These are phyloP conservation scores for Andrographis paniculata DNA, from an alignment of 305 asterid species.

Conservation along the genomic window DNA sequence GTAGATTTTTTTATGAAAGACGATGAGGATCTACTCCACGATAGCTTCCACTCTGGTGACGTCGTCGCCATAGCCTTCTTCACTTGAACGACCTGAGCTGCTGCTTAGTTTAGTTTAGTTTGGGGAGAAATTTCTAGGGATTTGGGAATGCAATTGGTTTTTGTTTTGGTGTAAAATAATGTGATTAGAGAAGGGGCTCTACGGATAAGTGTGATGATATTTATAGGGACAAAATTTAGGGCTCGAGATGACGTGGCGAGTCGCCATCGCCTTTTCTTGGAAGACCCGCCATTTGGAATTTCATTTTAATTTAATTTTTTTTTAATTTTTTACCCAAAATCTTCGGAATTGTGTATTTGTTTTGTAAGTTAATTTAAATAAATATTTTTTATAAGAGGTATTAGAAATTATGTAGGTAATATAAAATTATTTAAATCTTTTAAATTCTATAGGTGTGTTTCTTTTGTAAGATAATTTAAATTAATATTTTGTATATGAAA, in stretches of 20 bases:
- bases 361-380: too few species aligned
- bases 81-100: not conserved
- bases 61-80: constrained; percentile 18
- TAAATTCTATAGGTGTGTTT: too few species aligned
- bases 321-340: too few species aligned
- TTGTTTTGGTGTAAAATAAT: not conserved
- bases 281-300: constrained; percentile 39
- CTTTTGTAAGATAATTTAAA: too few species aligned
- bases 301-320: too few species aligned
- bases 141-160: not conserved
- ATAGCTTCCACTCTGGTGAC: constrained; percentile 43
- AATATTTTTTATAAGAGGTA: too few species aligned
- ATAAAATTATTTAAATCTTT: too few species aligned
- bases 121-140: not conserved
- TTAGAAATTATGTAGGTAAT: too few species aligned
- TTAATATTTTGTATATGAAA: too few species aligned
- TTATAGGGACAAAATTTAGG: constrained; percentile 23
- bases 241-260: constrained; percentile 30
- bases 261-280: constrained; percentile 43
- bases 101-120: too few species aligned
- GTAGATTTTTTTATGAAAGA: constrained; percentile 30
- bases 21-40: constrained; percentile 32
- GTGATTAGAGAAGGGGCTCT: constrained; percentile 12
- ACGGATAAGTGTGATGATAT: constrained; percentile 29
- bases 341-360: too few species aligned